Conservation (phyloP, 768 basidiomycete genomes). For the Hypsizygus marmoreus region DNA sequence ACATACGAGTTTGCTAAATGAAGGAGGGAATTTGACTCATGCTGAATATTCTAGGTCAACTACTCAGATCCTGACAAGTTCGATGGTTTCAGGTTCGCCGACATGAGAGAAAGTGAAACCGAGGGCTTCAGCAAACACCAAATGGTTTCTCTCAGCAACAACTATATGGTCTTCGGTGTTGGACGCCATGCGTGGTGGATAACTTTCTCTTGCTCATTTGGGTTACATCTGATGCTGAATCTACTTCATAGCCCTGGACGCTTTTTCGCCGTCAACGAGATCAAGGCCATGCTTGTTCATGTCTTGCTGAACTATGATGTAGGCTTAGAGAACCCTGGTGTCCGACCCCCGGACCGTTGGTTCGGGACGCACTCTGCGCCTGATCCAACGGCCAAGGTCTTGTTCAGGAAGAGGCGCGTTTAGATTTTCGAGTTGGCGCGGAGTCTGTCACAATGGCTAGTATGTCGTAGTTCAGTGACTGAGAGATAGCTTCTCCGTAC, state of each 20-base stretch:
- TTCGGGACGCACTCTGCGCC: constrained; percentile 21
- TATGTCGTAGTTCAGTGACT: too few species aligned
- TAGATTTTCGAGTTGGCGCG: too few species aligned
- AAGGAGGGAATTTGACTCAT: too few species aligned
- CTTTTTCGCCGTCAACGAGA: constrained; percentile 46
- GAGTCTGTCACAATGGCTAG: too few species aligned
- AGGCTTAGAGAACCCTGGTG: constrained; percentile 28
- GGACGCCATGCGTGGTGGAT: constrained; percentile 23
- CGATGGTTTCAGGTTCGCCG: constrained; percentile 39
- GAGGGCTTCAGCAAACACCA: constrained; percentile 26
- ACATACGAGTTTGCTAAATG: too few species aligned
- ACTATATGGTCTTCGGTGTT: constrained; percentile 31
- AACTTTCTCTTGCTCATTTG: too few species aligned
- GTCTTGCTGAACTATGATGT: constrained; percentile 42
- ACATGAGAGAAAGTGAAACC: constrained; percentile 21
- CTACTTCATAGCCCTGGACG: constrained; percentile 36
- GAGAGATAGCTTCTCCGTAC: background rate
- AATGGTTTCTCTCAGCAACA: constrained; percentile 25
- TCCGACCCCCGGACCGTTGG: constrained; percentile 16
- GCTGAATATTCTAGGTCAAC: too few species aligned
- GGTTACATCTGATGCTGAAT: too few species aligned
- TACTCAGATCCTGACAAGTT: constrained; percentile 33
- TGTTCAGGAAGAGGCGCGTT: constrained; percentile 31
- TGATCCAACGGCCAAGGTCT: constrained; percentile 33
- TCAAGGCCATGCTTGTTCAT: constrained; percentile 44